Percentiles rank a stretch among this genome's conserved stretches.
Evolutionary conservation across 2,329 filamentous ascomycete species (phyloP).

Genomic region (Zopfia rhizophila): DNA sequence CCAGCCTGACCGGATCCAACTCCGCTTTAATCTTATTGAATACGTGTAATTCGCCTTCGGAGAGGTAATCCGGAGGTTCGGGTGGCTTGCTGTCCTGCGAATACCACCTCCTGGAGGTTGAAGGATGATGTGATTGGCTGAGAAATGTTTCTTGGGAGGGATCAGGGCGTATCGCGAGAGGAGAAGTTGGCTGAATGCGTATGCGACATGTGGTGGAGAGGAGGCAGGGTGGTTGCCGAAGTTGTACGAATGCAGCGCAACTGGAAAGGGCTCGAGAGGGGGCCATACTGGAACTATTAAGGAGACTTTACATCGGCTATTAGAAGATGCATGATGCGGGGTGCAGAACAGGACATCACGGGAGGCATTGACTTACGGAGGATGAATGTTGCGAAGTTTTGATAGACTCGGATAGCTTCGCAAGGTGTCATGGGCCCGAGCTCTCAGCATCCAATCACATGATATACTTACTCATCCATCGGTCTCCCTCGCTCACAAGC

Average conservation of each 20-base stretch:
- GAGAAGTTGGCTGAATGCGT: conserved; percentile 11
- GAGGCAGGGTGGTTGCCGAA: conserved; percentile 31
- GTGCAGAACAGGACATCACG: conserved; percentile 9
- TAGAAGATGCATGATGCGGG: conserved; percentile 13
- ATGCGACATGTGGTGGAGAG: conserved; percentile 26
- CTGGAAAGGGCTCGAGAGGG: conserved; percentile 45
- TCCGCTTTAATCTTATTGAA: conserved; percentile 58
- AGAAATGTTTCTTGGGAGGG: conserved; percentile 2
- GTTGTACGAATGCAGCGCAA: conserved; percentile 31
- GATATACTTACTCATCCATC: conserved; percentile 28
- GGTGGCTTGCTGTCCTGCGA: conserved; percentile 33
- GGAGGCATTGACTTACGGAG: conserved; percentile 13
- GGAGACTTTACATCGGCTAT: conserved; percentile 17
- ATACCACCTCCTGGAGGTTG: conserved; percentile 28
- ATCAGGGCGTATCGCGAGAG: neutral
- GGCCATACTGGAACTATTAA: conserved; percentile 38
- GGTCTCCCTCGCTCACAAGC: too few species aligned
- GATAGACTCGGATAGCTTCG: conserved; percentile 19
- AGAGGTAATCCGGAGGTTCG: conserved; percentile 59
- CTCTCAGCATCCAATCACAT: conserved; percentile 42
- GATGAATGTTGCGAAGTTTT: conserved; percentile 22
- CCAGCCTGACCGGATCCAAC: conserved; percentile 56
- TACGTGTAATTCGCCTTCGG: conserved; percentile 57
- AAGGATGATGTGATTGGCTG: neutral
- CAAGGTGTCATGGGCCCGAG: conserved; percentile 43